Evolutionary conservation across 805 yeast species (phyloP).

Genomic region (Sugiyamaella lignohabitans): DNA sequence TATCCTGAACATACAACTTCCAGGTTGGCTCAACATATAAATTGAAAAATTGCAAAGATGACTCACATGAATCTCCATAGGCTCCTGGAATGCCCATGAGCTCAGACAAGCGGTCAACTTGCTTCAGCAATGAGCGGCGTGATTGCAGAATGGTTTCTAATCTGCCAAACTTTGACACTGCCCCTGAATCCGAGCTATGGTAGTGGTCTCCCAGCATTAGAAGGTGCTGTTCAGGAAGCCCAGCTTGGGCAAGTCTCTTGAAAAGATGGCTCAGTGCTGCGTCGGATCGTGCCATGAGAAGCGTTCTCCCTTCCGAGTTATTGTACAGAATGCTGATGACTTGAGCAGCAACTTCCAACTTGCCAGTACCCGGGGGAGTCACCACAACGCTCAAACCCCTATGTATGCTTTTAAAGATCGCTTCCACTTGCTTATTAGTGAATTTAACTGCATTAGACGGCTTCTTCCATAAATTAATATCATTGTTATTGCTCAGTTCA

Average conservation of each 20-base stretch:
- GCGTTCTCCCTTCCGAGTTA: constrained; percentile 26
- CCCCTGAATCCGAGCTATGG: background rate
- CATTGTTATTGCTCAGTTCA: background rate
- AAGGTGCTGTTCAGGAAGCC: constrained; percentile 23
- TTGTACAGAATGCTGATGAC: constrained; percentile 22
- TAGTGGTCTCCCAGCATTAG: constrained; percentile 26
- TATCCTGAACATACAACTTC: constrained; percentile 10
- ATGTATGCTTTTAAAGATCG: constrained; percentile 24
- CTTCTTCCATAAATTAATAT: background rate
- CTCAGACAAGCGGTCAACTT: constrained; percentile 31
- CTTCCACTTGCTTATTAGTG: constrained; percentile 25
- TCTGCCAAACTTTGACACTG: background rate
- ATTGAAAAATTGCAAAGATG: constrained; percentile 32
- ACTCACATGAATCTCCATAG: constrained; percentile 35
- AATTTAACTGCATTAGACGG: constrained; percentile 11
- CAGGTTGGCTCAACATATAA: constrained; percentile 16
- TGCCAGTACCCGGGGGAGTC: constrained; percentile 80
- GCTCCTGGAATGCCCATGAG: constrained; percentile 31
- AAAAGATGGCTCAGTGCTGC: constrained; percentile 25
- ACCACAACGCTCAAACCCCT: constrained; percentile 58
- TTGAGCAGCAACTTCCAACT: constrained; percentile 31
- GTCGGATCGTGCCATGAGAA: constrained; percentile 27
- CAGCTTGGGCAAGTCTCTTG: constrained; percentile 19
- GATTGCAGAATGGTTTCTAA: constrained; percentile 3
- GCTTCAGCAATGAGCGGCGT: constrained; percentile 15